Evolutionary conservation across 2,329 filamentous ascomycete species (phyloP).

Genomic region (Scytalidium sp.): DNA sequence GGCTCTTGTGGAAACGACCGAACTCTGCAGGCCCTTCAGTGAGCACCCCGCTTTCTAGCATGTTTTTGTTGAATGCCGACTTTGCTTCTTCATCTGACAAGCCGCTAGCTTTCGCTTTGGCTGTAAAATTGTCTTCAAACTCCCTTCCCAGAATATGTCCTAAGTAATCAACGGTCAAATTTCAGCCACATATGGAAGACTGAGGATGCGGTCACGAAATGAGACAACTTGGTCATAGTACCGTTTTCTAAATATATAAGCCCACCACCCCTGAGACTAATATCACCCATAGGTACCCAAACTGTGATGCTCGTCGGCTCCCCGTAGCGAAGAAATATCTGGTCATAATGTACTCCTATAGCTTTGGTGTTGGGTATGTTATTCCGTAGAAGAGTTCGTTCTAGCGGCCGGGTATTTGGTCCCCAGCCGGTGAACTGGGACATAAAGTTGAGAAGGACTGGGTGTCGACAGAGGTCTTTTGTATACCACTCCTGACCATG

Average conservation of each 20-base stretch:
- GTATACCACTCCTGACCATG: slow-evolving; percentile 52
- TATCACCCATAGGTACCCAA: slow-evolving; percentile 49
- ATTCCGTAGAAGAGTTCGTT: slow-evolving; percentile 46
- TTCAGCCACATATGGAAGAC: neutral
- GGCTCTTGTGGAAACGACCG: slow-evolving; percentile 16
- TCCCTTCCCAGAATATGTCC: slow-evolving; percentile 38
- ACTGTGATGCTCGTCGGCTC: slow-evolving; percentile 46
- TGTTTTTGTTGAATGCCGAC: slow-evolving; percentile 54
- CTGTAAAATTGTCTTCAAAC: slow-evolving; percentile 47
- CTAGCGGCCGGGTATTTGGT: slow-evolving; percentile 49
- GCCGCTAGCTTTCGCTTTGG: slow-evolving; percentile 43
- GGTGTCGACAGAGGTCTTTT: slow-evolving; percentile 52
- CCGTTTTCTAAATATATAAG: slow-evolving; percentile 56
- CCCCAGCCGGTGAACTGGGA: slow-evolving; percentile 52
- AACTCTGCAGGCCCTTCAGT: slow-evolving; percentile 41
- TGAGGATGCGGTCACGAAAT: slow-evolving; percentile 10
- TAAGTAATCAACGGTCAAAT: neutral
- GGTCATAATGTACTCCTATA: slow-evolving; percentile 52
- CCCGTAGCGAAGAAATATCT: slow-evolving; percentile 48
- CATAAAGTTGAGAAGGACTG: slow-evolving; percentile 45
- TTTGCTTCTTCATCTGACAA: slow-evolving; percentile 49
- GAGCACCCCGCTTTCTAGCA: slow-evolving; percentile 54
- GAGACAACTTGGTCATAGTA: slow-evolving; percentile 4
- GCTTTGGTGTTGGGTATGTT: slow-evolving; percentile 48
- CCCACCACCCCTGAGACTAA: slow-evolving; percentile 52